These are phyloP conservation scores for Xylariales sp. DNA, from an alignment of 2,329 filamentous ascomycete genomes.

Conservation along the genomic window DNA sequence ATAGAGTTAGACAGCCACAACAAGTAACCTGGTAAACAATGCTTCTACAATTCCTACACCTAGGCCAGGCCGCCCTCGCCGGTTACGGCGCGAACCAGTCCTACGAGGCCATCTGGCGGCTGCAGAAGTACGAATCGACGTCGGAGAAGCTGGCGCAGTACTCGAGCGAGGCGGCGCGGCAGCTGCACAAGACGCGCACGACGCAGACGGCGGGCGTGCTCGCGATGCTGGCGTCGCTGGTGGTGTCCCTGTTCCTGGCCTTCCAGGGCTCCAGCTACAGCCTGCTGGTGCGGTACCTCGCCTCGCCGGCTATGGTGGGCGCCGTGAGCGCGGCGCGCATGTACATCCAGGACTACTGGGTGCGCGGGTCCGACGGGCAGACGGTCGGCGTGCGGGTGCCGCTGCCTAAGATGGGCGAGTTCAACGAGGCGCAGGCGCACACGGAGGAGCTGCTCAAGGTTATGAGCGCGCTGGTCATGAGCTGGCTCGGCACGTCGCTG, in stretches of 20 bases:
- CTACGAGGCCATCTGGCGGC: slow-evolving; percentile 35
- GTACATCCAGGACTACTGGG: slow-evolving; percentile 18
- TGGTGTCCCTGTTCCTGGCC: slow-evolving; percentile 13
- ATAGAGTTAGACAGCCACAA: too few species aligned
- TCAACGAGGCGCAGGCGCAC: slow-evolving; percentile 18
- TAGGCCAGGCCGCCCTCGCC: slow-evolving; percentile 32
- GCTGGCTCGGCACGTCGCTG: slow-evolving; percentile 15
- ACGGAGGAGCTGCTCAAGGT: slow-evolving; percentile 15
- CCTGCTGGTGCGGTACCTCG: slow-evolving; percentile 11
- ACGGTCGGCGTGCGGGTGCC: slow-evolving; percentile 13
- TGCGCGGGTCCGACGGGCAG: slow-evolving; percentile 10
- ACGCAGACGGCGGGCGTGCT: slow-evolving; percentile 36
- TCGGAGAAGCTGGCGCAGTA: slow-evolving; percentile 38
- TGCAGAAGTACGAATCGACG: slow-evolving; percentile 39
- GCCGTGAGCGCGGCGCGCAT: slow-evolving; percentile 13
- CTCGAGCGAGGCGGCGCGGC: slow-evolving; percentile 33
- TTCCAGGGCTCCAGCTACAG: slow-evolving; percentile 9
- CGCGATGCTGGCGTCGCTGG: slow-evolving; percentile 23
- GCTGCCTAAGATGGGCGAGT: slow-evolving; percentile 19
- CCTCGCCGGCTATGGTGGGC: slow-evolving; percentile 11
- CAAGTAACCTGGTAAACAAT: too few species aligned
- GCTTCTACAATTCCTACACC: slow-evolving; percentile 26
- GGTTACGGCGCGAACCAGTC: slow-evolving; percentile 37
- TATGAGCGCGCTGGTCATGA: slow-evolving; percentile 15
- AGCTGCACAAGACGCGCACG: slow-evolving; percentile 37